A percentile compares a stretch with the other conserved stretches of the same genome.
phyloP scores from a whole-genome alignment of 495 filamentous ascomycete genomes.

The Lasiosphaeria hispida region DNA sequence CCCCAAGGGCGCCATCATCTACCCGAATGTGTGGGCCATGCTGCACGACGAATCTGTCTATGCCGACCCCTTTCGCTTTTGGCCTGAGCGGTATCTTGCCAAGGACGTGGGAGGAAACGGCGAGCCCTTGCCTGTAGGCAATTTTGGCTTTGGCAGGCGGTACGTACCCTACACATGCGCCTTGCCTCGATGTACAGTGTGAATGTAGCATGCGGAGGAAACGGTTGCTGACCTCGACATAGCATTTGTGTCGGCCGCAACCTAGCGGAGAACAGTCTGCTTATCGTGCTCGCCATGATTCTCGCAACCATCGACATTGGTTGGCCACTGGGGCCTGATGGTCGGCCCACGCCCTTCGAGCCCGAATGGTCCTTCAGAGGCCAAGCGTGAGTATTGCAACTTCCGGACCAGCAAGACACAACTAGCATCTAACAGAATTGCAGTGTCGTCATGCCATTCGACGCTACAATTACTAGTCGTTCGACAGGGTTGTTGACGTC shows the following conservation, averaged over 20 bases:
- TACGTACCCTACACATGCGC: conserved; percentile 2
- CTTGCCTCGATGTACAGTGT: background rate
- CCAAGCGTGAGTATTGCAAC: conserved; percentile 25
- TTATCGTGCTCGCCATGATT: conserved; percentile 30
- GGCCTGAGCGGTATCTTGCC: conserved; percentile 46
- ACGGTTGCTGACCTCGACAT: background rate
- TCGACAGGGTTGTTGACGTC: background rate
- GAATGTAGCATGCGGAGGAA: background rate
- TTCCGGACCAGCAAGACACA: background rate
- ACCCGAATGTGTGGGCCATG: conserved; percentile 50
- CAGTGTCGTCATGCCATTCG: conserved; percentile 28
- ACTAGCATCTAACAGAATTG: background rate
- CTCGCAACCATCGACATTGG: conserved; percentile 28
- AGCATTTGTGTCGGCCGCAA: conserved; percentile 31
- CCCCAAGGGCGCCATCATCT: conserved; percentile 47
- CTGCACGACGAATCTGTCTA: conserved; percentile 41
- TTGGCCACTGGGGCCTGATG: conserved; percentile 27
- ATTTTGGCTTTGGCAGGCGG: conserved; percentile 53
- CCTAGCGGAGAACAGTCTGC: conserved; percentile 32
- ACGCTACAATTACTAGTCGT: conserved; percentile 14
- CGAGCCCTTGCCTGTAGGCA: conserved; percentile 48
- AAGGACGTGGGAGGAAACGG: conserved; percentile 44
- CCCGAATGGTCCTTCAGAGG: conserved; percentile 32
- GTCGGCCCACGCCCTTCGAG: conserved; percentile 24
- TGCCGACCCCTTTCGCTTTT: conserved; percentile 38